These are phyloP conservation scores for Sporothrix schenckii DNA, from an alignment of 2,329 filamentous ascomycete genomes.

Conservation along the genomic window DNA sequence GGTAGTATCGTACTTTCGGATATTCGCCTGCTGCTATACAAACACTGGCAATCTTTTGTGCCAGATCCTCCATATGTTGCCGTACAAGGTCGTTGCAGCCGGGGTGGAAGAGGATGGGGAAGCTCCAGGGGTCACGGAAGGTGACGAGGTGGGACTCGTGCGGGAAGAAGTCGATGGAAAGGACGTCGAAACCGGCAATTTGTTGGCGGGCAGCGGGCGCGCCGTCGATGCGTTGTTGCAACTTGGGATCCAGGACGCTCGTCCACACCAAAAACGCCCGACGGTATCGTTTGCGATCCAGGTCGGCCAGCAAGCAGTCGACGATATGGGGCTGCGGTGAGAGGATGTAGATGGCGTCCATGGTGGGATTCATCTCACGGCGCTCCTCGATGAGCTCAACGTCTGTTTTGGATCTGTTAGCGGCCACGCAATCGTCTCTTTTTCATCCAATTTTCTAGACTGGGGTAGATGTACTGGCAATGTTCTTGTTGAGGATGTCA, in stretches of 20 bases:
- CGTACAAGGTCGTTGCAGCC: slow-evolving; percentile 82
- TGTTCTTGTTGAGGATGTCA: slow-evolving; percentile 94
- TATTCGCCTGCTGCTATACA: slow-evolving; percentile 94
- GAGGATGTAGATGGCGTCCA: slow-evolving; percentile 93
- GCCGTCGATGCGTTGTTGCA: slow-evolving; percentile 74
- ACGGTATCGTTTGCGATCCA: slow-evolving; percentile 80
- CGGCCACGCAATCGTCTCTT: not conserved
- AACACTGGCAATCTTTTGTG: slow-evolving; percentile 87
- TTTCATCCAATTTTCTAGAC: not conserved
- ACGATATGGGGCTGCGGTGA: slow-evolving; percentile 85
- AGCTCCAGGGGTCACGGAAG: slow-evolving; percentile 94
- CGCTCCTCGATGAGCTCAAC: slow-evolving; percentile 92
- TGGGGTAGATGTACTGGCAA: slow-evolving; percentile 72
- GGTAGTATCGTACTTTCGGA: slow-evolving; percentile 89
- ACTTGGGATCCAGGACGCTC: slow-evolving; percentile 66
- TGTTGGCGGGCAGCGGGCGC: slow-evolving; percentile 69
- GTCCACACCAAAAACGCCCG: slow-evolving; percentile 86
- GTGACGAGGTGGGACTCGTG: slow-evolving; percentile 89
- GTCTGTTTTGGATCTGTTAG: slow-evolving; percentile 56
- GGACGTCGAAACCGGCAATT: slow-evolving; percentile 77
- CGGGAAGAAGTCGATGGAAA: slow-evolving; percentile 87
- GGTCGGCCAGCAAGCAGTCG: slow-evolving; percentile 90
- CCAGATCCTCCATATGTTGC: slow-evolving; percentile 78
- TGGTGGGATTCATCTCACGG: slow-evolving; percentile 78
- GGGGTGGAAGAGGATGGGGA: slow-evolving; percentile 88